Evolutionary conservation across 371 early-diverging fungal genomes (phyloP).

Genomic region (Apophysomyces variabilis): DNA sequence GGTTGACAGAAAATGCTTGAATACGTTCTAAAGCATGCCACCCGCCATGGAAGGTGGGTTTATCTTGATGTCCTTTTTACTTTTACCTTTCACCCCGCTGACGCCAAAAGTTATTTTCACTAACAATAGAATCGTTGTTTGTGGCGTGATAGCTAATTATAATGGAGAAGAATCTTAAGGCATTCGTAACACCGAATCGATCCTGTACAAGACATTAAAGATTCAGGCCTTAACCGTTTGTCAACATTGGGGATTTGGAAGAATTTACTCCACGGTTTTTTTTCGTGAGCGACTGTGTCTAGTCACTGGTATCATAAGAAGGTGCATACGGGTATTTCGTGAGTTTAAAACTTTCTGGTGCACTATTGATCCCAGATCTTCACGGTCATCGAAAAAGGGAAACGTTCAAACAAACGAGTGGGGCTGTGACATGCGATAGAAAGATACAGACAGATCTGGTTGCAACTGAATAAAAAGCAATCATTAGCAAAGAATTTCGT

Average conservation of each 20-base stretch:
- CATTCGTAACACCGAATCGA: conserved; percentile 35
- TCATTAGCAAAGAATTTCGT: too few species aligned
- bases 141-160: conserved; percentile 79
- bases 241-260: conserved; percentile 27
- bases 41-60: conserved; percentile 49
- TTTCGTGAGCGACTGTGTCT: too few species aligned
- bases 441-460: too few species aligned
- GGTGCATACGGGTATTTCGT: too few species aligned
- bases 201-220: conserved; percentile 49
- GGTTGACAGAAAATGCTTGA: conserved; percentile 76
- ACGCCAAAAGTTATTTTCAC: not conserved
- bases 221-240: conserved; percentile 73
- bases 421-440: too few species aligned
- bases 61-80: too few species aligned
- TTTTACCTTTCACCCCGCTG: not conserved
- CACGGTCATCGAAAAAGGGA: too few species aligned
- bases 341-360: too few species aligned
- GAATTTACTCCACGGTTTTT: conserved; percentile 40
- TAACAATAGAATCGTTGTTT: conserved; percentile 41
- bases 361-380: too few species aligned
- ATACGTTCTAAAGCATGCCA: conserved; percentile 57
- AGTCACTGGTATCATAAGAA: too few species aligned
- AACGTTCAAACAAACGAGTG: too few species aligned
- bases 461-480: too few species aligned
- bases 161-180: conserved; percentile 40